Base-by-base conservation (phyloP, 2,329 filamentous ascomycete species). In the Colletotrichum gloeosporioides region DNA sequence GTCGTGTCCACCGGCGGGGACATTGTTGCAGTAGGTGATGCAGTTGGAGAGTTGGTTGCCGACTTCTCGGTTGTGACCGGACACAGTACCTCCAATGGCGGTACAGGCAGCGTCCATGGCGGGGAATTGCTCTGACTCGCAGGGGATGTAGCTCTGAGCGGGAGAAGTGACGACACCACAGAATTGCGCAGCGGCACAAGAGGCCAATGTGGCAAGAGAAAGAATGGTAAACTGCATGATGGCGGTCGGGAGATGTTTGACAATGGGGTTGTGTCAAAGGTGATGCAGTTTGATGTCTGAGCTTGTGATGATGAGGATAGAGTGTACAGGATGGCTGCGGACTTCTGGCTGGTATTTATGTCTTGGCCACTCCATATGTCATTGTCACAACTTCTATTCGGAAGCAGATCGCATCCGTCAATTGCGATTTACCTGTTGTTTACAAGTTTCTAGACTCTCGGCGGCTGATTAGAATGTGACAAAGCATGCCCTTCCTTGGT, bases 21-120 rank as follows among this genome's bases (percentile, higher is more conserved):
- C 69, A 18, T 71, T 71, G 69, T 71, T 71, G 69, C 69, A 71
- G 69, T 71, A 71, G 9, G 69, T 71, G 59, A 71, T 65, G 59
- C 69, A 71, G 59, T 71, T 71, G n/a, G 39, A 53, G 15, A 49
- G 16, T 22, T 66, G 63, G 36, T 49, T 49, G 65, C 55, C 55
- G 34, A 22, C 15, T 36, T 70, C 68, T 63, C 34, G 55, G 25
- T 49, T 70, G 57, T 70, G 57, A 36, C 68, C 68, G 18, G 68
- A 31, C 29, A 63, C 57, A 22, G 68, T 70, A 18, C 68, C 68
- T 18, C 68, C 68, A 27, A 70, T 62, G 22, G 68, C 68, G 15
- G 68, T 70, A 27, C 68, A 70, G 13, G 44, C 36, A 5, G 68
- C 57, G 32, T 70, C 57, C 68, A 70, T 70, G 13, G 49, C 36